A percentile compares a stretch with the other conserved stretches of the same genome.
Conservation (phyloP, 2,329 filamentous ascomycete genomes). For the Trichoderma endophyticum region DNA sequence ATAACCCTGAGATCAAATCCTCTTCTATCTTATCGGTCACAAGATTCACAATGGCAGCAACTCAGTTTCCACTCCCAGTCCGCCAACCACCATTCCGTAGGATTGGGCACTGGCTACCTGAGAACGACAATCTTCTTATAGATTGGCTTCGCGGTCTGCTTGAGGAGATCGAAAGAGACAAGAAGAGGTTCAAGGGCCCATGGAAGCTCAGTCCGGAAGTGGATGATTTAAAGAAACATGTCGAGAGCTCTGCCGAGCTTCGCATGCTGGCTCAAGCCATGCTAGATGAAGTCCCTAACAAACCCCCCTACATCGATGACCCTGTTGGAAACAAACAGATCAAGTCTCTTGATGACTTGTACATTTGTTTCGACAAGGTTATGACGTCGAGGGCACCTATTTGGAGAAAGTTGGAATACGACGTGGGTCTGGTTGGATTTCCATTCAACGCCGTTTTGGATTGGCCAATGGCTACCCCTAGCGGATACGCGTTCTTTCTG, state of each 20-base stretch:
- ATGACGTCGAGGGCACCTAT: slow-evolving; percentile 20
- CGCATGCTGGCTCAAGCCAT: slow-evolving; percentile 26
- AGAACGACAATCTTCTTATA: neutral
- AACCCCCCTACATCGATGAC: slow-evolving; percentile 23
- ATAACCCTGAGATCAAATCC: neutral
- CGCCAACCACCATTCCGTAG: neutral
- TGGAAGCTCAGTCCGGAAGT: neutral
- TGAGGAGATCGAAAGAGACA: neutral
- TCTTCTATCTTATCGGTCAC: neutral
- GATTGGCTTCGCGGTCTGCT: slow-evolving; percentile 11
- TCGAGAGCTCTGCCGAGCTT: slow-evolving; percentile 22
- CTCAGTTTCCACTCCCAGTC: neutral
- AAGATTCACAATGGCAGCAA: neutral
- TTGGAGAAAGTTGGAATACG: slow-evolving; percentile 20
- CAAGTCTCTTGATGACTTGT: slow-evolving; percentile 22
- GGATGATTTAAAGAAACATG: slow-evolving; percentile 14
- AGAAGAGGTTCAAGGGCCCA: neutral
- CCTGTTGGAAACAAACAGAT: slow-evolving; percentile 20
- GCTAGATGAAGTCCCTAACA: slow-evolving; percentile 25
- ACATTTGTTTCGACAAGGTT: slow-evolving; percentile 22
- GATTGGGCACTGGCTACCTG: slow-evolving; percentile 17
- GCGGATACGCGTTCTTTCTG: slow-evolving; percentile 53
- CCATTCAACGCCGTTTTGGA: slow-evolving; percentile 57
- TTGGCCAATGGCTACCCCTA: slow-evolving; percentile 56
- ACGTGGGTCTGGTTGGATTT: slow-evolving; percentile 47